phyloP scores from a whole-genome alignment of 176 grass and related monocot species.

The bread wheat (Triticum aestivum) region IWGSC_CS_RefSeq_v2.1 NC_057802.1:605883998-605884497 shows the following conservation, averaged over 20 bases:
- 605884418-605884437: background rate
- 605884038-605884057: conserved; percentile 31
- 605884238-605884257: background rate
- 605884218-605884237: conserved; percentile 51
- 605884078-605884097: conserved; percentile 70
- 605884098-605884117: conserved; percentile 56
- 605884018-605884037: conserved; percentile 52
- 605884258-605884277: no score
- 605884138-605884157: conserved; percentile 3
- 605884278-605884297: no score
- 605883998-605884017: conserved; percentile 67
- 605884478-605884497: background rate
- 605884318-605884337: no score
- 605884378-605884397: no score
- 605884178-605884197: conserved; percentile 74
- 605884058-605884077: no score
- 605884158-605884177: conserved; percentile 27
- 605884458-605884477: background rate
- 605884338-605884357: no score
- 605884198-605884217: conserved; percentile 57
- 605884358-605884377: no score
- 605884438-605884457: background rate
- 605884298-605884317: no score
- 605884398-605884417: no score
- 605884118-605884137: conserved; percentile 54